phyloP scores from a whole-genome alignment of 495 filamentous ascomycete genomes.

The Daldinia grandis region DNA sequence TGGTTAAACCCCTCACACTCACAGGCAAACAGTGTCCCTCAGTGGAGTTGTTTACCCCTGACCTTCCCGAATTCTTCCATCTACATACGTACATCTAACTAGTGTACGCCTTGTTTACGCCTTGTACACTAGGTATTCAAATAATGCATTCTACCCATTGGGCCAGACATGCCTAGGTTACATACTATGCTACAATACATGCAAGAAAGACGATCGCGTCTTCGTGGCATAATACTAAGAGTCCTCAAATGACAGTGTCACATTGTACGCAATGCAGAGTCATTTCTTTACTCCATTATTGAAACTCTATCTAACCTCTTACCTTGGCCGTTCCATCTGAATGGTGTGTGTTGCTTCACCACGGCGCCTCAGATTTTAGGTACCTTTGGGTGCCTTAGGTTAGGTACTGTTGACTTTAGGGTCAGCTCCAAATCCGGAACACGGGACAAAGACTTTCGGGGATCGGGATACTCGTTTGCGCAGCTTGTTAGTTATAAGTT shows the following conservation, averaged over 20 bases:
- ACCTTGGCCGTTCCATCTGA: not conserved
- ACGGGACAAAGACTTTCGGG: not conserved
- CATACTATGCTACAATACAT: not conserved
- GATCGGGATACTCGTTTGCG: not conserved
- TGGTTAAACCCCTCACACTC: conserved; percentile 10
- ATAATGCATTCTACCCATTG: conserved; percentile 14
- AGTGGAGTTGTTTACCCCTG: conserved; percentile 16
- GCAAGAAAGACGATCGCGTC: conserved; percentile 25
- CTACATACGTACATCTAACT: no score
- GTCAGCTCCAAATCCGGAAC: conserved; percentile 1
- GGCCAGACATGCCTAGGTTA: no score
- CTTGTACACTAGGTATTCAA: not conserved
- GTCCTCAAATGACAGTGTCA: conserved; percentile 1
- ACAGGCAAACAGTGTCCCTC: not conserved
- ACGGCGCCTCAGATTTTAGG: not conserved
- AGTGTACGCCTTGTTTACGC: no score
- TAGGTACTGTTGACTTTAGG: not conserved
- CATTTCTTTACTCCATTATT: conserved; percentile 6
- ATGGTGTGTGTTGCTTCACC: not conserved
- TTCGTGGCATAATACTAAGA: conserved; percentile 33
- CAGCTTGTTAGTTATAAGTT: not conserved
- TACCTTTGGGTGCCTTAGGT: not conserved
- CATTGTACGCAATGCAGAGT: conserved; percentile 11
- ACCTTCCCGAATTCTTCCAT: conserved; percentile 25
- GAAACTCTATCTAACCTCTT: conserved; percentile 12